Base-by-base conservation (phyloP, 108 stramenopile species). In the Stephanodiscus triporus region DNA sequence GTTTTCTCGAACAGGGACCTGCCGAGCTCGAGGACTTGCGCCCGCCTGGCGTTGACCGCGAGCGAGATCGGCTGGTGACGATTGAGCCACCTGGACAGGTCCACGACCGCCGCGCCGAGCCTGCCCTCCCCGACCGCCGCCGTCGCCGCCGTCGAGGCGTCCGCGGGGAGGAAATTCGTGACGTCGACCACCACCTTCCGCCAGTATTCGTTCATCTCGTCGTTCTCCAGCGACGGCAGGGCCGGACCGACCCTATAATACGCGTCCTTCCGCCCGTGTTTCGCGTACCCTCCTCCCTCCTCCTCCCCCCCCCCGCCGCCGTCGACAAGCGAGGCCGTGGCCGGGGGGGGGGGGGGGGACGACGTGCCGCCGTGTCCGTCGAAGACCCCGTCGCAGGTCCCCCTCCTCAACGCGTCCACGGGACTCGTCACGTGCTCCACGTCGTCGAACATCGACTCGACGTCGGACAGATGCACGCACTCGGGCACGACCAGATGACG, bases 171-270 rank as follows among this genome's bases (percentile, higher is more conserved):
- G 23, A 32, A 37, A 48, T 70, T 85, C 23, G 76, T 86, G n/a
- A 92, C 85, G 76, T 95, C 95, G 9, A 95, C 86, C 42, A 89
- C 87, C 16, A 91, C 88, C 60, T 84, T 88, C 14, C 95, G 80
- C 95, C 95, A 95, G 71, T 87, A 87, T 62, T 95, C 95, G 9
- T 87, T 63, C 23, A 90, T 58, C 45, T 80, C 72, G 37, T 79
- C 72, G 65, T 86, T 76, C 29, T 55, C 62, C 1, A 72, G 66
- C 14, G 71, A 53, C 30, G 91, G 91, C 17, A 87, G 57, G n/a
- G 50, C 29, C 11, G 57, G 66, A 17, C 82, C 55, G 17, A 91
- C 57, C 57, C 84, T 80, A 60, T 77, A 88, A 59, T 87, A 88
- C 14, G 84, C 89, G 72, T 95, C 87, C 30, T 71, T 79, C 9